Conservation (phyloP, 202 grass and related monocot species). For the Dendrocalamus latiflorus region DNA sequence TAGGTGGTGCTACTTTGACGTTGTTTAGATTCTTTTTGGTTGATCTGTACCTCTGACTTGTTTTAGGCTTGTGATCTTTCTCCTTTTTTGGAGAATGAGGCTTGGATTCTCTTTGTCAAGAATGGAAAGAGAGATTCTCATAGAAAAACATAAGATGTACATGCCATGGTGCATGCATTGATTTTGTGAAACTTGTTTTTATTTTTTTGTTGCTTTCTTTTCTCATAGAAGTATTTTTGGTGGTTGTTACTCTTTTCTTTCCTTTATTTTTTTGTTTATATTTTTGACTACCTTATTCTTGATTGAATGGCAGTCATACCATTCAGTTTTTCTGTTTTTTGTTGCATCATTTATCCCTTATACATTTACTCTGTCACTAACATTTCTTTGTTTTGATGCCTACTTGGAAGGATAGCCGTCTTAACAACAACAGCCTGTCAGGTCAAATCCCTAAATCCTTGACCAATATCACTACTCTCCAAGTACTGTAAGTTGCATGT, state of each 20-base stretch:
- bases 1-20: not conserved
- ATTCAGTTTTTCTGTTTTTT: not conserved
- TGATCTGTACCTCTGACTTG: not conserved
- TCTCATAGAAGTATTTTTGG: not conserved
- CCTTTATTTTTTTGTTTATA: not conserved
- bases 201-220: not conserved
- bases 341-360: not conserved
- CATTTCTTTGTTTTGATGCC: constrained; percentile 21
- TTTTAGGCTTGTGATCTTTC: not conserved
- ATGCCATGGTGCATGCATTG: not conserved
- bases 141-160: not conserved
- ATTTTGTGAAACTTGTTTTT: not conserved
- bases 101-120: not conserved
- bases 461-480: constrained; percentile 63
- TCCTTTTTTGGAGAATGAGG: not conserved
- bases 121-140: not conserved
- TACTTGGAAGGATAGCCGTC: constrained; percentile 75
- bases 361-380: not conserved
- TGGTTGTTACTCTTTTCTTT: not conserved
- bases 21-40: constrained; percentile 13
- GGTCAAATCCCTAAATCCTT: constrained; percentile 63
- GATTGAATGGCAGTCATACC: not conserved
- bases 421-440: constrained; percentile 81
- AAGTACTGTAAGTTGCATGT: constrained; percentile 82
- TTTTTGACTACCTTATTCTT: constrained; percentile 3